These are phyloP conservation scores for Styphnolobium japonicum DNA, from an alignment of 306 rosid species.

Conservation along the genomic window DNA sequence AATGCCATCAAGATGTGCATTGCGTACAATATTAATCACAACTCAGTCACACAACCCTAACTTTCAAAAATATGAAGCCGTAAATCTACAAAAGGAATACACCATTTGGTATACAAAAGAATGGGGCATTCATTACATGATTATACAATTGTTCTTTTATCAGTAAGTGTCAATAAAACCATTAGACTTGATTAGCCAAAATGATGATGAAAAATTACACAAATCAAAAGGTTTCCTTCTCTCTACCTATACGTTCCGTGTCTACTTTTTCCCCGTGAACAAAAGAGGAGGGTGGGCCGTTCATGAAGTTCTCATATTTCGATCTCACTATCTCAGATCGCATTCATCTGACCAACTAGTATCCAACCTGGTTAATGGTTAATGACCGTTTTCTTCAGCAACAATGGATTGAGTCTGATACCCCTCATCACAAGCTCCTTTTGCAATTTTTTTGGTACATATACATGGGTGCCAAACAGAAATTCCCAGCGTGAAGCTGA, in stretches of 20 bases:
- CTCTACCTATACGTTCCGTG: slow-evolving; percentile 16
- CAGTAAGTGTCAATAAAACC: slow-evolving; percentile 27
- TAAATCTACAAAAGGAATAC: slow-evolving; percentile 24
- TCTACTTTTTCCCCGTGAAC: slow-evolving; percentile 9
- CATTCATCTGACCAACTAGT: slow-evolving; percentile 10
- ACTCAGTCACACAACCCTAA: not conserved
- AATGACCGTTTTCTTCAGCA: slow-evolving; percentile 12
- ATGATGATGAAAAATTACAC: slow-evolving; percentile 16
- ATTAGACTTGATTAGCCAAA: slow-evolving; percentile 22
- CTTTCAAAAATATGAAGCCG: slow-evolving; percentile 14
- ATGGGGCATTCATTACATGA: slow-evolving; percentile 33
- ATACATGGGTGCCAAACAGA: slow-evolving; percentile 1
- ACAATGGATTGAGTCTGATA: slow-evolving; percentile 23
- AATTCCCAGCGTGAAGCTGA: slow-evolving; percentile 22
- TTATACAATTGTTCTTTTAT: slow-evolving; percentile 30
- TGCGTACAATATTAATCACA: not conserved
- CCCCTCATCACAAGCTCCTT: slow-evolving; percentile 26
- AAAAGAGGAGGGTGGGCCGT: not conserved
- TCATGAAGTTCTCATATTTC: slow-evolving; percentile 2
- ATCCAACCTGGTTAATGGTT: slow-evolving; percentile 19
- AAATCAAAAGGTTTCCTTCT: slow-evolving; percentile 19
- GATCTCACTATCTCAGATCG: slow-evolving; percentile 8
- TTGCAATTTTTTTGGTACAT: slow-evolving; percentile 15
- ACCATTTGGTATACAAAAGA: slow-evolving; percentile 39
- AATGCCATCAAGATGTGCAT: slow-evolving; percentile 3